A percentile compares a stretch with the other conserved stretches of the same genome.
Conservation (phyloP, 208 protist genomes). For the Leishmania braziliensis region DNA sequence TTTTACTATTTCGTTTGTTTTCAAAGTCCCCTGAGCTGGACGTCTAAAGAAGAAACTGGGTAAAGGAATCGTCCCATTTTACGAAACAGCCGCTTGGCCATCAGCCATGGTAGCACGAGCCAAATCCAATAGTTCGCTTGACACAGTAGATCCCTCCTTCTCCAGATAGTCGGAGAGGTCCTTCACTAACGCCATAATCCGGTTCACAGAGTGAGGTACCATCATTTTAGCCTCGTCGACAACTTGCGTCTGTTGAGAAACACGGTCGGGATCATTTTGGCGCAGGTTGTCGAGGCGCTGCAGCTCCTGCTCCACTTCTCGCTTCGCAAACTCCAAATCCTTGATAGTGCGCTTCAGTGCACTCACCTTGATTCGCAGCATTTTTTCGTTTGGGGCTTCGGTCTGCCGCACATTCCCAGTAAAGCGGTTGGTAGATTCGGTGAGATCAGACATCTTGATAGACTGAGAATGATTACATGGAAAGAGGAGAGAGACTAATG, state of each 20-base stretch:
- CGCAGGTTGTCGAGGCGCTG: constrained; percentile 54
- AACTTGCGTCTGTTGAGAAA: constrained; percentile 78
- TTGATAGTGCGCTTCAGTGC: constrained; percentile 68
- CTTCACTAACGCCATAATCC: constrained; percentile 49
- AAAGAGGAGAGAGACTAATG: neutral
- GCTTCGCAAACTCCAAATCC: constrained; percentile 69
- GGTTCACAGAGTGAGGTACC: constrained; percentile 75
- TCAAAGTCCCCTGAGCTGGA: neutral
- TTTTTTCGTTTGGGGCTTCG: constrained; percentile 54
- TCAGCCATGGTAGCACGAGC: constrained; percentile 22
- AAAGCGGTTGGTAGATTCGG: constrained; percentile 39
- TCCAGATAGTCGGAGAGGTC: constrained; percentile 71
- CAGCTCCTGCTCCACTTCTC: constrained; percentile 59
- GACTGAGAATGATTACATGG: neutral
- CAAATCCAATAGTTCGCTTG: constrained; percentile 45
- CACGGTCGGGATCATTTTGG: constrained; percentile 43
- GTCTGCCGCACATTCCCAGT: constrained; percentile 42
- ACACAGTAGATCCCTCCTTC: constrained; percentile 37
- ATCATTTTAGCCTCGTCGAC: constrained; percentile 80
- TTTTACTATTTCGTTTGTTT: neutral
- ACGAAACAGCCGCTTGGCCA: constrained; percentile 24
- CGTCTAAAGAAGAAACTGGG: neutral
- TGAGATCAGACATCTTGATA: constrained; percentile 44
- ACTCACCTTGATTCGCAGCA: constrained; percentile 61
- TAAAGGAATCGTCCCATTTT: neutral